Base-by-base conservation (phyloP, 441 rosid species). In the Melastoma candidum region DNA sequence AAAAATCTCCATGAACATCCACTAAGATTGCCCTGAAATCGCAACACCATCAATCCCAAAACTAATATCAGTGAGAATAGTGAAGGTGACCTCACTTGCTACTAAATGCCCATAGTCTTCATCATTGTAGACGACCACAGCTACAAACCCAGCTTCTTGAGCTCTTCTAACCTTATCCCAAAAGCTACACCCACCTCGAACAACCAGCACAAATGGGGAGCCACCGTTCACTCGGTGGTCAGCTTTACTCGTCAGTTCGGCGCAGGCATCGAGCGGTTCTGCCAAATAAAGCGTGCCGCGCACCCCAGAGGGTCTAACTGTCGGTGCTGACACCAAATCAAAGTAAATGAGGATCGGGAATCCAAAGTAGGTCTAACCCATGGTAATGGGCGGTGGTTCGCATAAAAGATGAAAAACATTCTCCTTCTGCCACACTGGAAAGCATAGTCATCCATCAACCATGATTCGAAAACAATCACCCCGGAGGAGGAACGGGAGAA, bases 151-250 rank as follows among this genome's bases (percentile, higher is more conserved):
- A 6, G 96, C 93, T 61, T 65, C 80, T 53, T 87, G 96, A 2
- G 81, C 98, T 39, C 66, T 75, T 63, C 90, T 76, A 55, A 85
- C 81, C 67, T 87, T 92, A 2, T 82, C 83, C 53, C 87, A 90
- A 26, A 92, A 92, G 71, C 85, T 74, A 56, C 98, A 92, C 2
- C 78, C 82, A 61, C 94, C 98, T 68, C 98, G 82, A 36, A 82
- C 65, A 47, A 85, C 77, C 77, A 92, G 61, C 53, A 72, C 83
- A 63, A 79, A 92, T 0, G 72, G 61, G 5, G 83, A 73, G 68
- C 73, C 55, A 46, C 47, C n/a, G 57, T 68, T 67, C 24, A 72
- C 48, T 68, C 50, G 62, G 1, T 60, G 58, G 41, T 64, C 72
- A 45, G 67, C 78, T 26, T 67, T 56, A 67, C 72, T 83, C 52